Evolutionary conservation across 116 monocot genomes (phyloP).

Genomic region (Posidonia oceanica): DNA sequence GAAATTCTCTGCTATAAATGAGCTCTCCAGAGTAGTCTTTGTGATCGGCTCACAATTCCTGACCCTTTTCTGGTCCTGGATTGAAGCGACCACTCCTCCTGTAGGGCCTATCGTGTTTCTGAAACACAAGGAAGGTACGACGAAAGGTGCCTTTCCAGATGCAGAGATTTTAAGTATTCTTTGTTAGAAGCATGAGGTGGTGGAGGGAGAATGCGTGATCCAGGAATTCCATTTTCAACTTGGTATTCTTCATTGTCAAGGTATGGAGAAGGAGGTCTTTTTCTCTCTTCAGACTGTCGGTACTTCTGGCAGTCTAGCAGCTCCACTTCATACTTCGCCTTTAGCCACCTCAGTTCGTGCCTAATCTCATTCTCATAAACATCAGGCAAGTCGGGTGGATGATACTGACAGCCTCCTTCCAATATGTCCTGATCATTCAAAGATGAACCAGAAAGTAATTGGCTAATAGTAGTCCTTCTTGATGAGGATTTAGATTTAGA

Average conservation of each 20-base stretch:
- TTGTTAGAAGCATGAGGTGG: neutral
- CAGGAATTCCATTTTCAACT: constrained; percentile 1
- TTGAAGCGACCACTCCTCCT: constrained; percentile 2
- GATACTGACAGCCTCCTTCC: neutral
- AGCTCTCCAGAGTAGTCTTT: constrained; percentile 2
- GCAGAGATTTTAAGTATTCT: constrained; percentile 24
- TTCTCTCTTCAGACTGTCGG: constrained; percentile 12
- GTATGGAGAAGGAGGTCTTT: constrained; percentile 16
- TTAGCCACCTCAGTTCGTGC: constrained; percentile 35
- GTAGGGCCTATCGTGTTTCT: neutral
- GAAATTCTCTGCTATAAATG: constrained; percentile 22
- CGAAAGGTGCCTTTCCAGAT: constrained; percentile 22
- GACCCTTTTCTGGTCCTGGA: constrained; percentile 18
- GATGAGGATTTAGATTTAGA: neutral
- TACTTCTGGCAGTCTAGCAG: constrained; percentile 18
- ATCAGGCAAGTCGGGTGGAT: constrained; percentile 6
- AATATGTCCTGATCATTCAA: constrained; percentile 6
- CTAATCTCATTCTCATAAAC: constrained; percentile 29
- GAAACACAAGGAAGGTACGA: constrained; percentile 18
- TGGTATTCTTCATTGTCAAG: constrained; percentile 5
- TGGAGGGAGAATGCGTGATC: neutral
- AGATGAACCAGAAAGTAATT: constrained; percentile 12
- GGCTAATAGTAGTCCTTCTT: constrained; percentile 7
- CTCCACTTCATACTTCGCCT: constrained; percentile 26
- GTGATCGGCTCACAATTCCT: constrained; percentile 10